These are phyloP conservation scores for Daldinia decipiens DNA, from an alignment of 495 filamentous ascomycete species.

Conservation along the genomic window DNA sequence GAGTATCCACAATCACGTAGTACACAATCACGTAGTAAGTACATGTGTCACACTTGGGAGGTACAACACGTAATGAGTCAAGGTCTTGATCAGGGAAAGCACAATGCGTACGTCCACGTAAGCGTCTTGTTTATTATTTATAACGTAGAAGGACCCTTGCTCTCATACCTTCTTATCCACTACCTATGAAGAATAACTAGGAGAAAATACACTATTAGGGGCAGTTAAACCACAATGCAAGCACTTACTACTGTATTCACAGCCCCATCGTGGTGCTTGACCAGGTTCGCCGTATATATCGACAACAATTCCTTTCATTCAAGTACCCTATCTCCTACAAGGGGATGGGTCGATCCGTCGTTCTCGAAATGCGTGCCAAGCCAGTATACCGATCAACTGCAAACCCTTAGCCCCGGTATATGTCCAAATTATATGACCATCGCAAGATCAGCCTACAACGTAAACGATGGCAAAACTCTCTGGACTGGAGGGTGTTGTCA, in stretches of 20 bases:
- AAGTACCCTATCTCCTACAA: slow-evolving; percentile 35
- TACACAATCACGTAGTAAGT: not conserved
- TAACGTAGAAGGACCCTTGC: not conserved
- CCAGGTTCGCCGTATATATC: slow-evolving; percentile 40
- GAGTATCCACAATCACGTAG: not conserved
- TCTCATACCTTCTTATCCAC: not conserved
- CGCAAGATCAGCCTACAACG: slow-evolving; percentile 7
- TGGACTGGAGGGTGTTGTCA: slow-evolving; percentile 45
- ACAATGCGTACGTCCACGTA: not conserved
- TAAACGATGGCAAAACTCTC: slow-evolving; percentile 13
- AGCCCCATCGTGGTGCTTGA: slow-evolving; percentile 37
- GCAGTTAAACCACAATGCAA: slow-evolving; percentile 20
- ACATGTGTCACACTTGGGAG: not conserved
- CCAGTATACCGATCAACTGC: slow-evolving; percentile 27
- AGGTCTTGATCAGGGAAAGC: not conserved
- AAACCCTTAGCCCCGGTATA: slow-evolving; percentile 43
- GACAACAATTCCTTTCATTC: slow-evolving; percentile 31
- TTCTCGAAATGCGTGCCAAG: slow-evolving; percentile 42
- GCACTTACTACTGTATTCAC: slow-evolving; percentile 43
- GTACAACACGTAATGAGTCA: not conserved
- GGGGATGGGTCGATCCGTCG: slow-evolving; percentile 43
- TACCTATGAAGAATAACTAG: not conserved
- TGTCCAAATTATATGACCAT: slow-evolving; percentile 44
- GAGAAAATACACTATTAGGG: not conserved
- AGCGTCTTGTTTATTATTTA: not conserved